Evolutionary conservation across 306 rosid species (phyloP).

Genomic region (Vicia sativa): DNA sequence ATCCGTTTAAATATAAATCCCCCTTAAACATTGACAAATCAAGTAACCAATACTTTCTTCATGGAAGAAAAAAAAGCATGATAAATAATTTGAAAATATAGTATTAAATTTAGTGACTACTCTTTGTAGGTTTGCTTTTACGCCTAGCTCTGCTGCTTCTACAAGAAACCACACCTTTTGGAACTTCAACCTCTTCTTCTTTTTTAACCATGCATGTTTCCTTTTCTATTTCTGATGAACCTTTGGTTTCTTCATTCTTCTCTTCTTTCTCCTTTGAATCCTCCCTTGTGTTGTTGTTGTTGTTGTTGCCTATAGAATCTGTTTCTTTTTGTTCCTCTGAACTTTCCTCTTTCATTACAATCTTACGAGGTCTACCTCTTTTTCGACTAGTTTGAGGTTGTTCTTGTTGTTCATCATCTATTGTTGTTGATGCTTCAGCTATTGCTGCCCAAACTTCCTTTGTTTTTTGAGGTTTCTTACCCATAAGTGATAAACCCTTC

Average conservation of each 20-base stretch:
- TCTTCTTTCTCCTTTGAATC: constrained; percentile 37
- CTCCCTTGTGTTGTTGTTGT: no score
- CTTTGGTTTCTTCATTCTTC: constrained; percentile 7
- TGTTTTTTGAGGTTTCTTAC: constrained; percentile 73
- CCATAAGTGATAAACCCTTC: constrained; percentile 46
- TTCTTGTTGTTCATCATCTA: constrained; percentile 42
- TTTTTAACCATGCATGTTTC: constrained; percentile 24
- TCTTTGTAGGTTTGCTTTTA: constrained; percentile 90
- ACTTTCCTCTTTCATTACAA: constrained; percentile 44
- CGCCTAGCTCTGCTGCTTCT: constrained; percentile 79
- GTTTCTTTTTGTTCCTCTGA: constrained; percentile 24
- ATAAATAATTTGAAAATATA: neutral
- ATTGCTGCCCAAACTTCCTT: constrained; percentile 77
- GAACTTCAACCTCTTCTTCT: constrained; percentile 14
- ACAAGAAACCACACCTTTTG: constrained; percentile 43
- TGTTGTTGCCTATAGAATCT: neutral
- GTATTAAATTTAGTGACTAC: constrained; percentile 39
- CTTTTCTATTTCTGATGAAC: constrained; percentile 29
- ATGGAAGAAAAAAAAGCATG: constrained; percentile 14
- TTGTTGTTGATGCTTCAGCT: constrained; percentile 71
- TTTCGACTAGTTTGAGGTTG: constrained; percentile 65
- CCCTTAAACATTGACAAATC: neutral
- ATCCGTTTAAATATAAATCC: neutral
- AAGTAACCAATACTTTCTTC: constrained; percentile 19
- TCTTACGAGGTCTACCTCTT: constrained; percentile 90